Evolutionary conservation across 345 rosid species (phyloP).

Genomic region (Iberis pinnata): DNA sequence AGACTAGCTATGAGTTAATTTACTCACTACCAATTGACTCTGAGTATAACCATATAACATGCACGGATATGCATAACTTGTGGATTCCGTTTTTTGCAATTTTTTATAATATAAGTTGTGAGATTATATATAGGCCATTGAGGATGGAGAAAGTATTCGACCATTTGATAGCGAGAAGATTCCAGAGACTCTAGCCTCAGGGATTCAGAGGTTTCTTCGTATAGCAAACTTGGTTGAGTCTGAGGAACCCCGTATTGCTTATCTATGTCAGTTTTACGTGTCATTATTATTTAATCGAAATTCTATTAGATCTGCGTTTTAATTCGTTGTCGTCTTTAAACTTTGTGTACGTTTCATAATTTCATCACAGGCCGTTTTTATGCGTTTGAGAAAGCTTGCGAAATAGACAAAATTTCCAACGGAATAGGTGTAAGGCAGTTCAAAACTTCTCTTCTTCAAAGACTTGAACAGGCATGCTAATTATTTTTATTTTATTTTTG

Average conservation of each 20-base stretch:
- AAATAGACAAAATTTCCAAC: slow-evolving; percentile 57
- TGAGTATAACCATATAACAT: no score
- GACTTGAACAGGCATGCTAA: slow-evolving; percentile 69
- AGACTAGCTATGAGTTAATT: no score
- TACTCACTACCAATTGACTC: no score
- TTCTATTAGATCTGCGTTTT: no score
- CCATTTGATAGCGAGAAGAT: slow-evolving; percentile 85
- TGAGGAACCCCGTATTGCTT: slow-evolving; percentile 74
- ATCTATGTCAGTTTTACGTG: slow-evolving; percentile 47
- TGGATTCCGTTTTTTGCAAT: no score
- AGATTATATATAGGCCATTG: no score
- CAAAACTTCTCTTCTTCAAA: slow-evolving; percentile 81
- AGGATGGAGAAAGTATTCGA: no score
- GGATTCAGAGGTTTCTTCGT: slow-evolving; percentile 78
- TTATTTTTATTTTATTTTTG: no score
- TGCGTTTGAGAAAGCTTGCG: slow-evolving; percentile 74
- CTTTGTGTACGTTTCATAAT: neutral
- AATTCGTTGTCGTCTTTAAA: no score
- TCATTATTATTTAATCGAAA: no score
- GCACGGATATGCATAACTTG: no score
- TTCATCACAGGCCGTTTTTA: slow-evolving; percentile 71
- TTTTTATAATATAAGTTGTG: no score
- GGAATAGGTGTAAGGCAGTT: slow-evolving; percentile 87
- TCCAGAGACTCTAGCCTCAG: slow-evolving; percentile 64
- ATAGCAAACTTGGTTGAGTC: slow-evolving; percentile 67